Evolutionary conservation across 2,329 filamentous ascomycete species (phyloP).

Genomic region (Fusarium brachygibbosum): DNA sequence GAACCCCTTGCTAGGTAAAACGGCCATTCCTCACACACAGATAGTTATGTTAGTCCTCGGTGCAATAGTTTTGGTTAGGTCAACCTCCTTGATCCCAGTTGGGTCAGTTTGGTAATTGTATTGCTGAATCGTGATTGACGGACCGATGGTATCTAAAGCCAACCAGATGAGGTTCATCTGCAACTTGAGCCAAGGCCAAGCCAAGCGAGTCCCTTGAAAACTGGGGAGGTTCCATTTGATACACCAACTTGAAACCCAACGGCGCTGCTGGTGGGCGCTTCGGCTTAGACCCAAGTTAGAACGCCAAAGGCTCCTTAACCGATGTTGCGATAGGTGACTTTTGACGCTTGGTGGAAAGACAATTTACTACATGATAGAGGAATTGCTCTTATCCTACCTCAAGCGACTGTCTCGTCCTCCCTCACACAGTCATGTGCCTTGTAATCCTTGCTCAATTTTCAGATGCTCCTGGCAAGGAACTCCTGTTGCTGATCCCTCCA

Average conservation of each 20-base stretch:
- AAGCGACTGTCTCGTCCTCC: background rate
- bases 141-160: slow-evolving; percentile 1
- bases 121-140: slow-evolving; percentile 13
- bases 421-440: slow-evolving; percentile 13
- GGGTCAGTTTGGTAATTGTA: background rate
- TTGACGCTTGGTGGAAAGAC: background rate
- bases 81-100: slow-evolving; percentile 3
- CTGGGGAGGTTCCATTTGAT: slow-evolving; percentile 28
- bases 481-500: slow-evolving; percentile 37
- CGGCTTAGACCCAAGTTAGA: slow-evolving; percentile 13
- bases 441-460: slow-evolving; percentile 13
- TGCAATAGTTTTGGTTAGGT: slow-evolving; percentile 8
- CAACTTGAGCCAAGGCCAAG: slow-evolving; percentile 21
- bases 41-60: slow-evolving; percentile 18
- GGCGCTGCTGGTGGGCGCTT: slow-evolving; percentile 32
- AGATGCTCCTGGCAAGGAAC: slow-evolving; percentile 26
- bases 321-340: slow-evolving; percentile 15
- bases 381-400: background rate
- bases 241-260: slow-evolving; percentile 38
- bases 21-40: slow-evolving; percentile 9
- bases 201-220: slow-evolving; percentile 24
- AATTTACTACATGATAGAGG: background rate
- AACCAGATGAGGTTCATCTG: slow-evolving; percentile 8
- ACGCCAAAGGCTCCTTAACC: slow-evolving; percentile 33
- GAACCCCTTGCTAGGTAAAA: slow-evolving; percentile 31